These are phyloP conservation scores for Pseudocercospora cruenta DNA, from an alignment of 2,329 filamentous ascomycete genomes.

Conservation along the genomic window DNA sequence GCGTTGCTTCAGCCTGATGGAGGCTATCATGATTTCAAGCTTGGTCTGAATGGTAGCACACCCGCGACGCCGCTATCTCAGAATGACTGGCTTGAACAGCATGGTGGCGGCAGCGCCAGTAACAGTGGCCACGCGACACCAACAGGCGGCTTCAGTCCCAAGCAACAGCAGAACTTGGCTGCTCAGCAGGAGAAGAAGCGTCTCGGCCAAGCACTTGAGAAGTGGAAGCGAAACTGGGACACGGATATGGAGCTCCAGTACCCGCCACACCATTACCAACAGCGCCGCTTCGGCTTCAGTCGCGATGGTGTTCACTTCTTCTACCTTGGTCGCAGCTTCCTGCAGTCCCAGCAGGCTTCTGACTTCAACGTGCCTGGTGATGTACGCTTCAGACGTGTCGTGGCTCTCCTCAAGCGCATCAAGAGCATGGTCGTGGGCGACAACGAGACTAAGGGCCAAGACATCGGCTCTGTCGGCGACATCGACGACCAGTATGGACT, in stretches of 20 bases:
- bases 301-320: conserved; percentile 74
- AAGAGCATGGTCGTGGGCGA: conserved; percentile 65
- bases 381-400: conserved; percentile 62
- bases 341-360: conserved; percentile 54
- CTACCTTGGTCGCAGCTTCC: conserved; percentile 69
- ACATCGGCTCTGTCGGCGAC: conserved; percentile 68
- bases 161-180: conserved; percentile 50
- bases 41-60: conserved; percentile 44
- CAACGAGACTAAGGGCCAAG: conserved; percentile 66
- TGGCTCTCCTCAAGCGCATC: conserved; percentile 63
- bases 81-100: conserved; percentile 61
- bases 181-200: conserved; percentile 53
- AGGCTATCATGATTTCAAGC: conserved; percentile 33
- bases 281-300: conserved; percentile 69
- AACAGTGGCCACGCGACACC: conserved; percentile 49
- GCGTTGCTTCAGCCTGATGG: conserved; percentile 37
- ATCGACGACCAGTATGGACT: conserved; percentile 70
- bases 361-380: conserved; percentile 62
- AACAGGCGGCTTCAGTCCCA: conserved; percentile 42
- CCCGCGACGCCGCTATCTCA: conserved; percentile 62
- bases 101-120: conserved; percentile 36
- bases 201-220: conserved; percentile 62
- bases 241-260: conserved; percentile 70
- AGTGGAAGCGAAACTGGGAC: conserved; percentile 75
- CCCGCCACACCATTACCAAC: conserved; percentile 56